Base-by-base conservation (phyloP, 805 yeast genomes). In the Hanseniaspora lachancei region DNA sequence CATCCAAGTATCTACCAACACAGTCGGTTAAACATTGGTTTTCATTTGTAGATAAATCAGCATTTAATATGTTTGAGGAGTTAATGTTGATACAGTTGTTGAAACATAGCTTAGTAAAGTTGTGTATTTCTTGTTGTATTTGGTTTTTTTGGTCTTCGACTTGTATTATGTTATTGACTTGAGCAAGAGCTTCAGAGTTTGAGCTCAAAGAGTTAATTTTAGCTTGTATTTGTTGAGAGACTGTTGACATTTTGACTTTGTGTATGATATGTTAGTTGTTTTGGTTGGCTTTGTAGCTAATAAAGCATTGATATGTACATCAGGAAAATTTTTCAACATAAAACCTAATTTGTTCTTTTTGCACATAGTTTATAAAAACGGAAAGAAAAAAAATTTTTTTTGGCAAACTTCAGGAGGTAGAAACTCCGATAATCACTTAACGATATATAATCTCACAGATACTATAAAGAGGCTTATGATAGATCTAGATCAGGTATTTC, bases 61-160 rank as follows among this genome's bases (percentile, higher is more conserved):
- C 77, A 57, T 72, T 69, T 49, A 73, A 70, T 51, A 78, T 67
- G 47, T 62, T 63, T 5, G 70, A 58, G 23, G 49, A 43, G 55
- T 52, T 52, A 15, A 52, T 52, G 21, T 69, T 72, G 53, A 88
- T 77, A 69, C 97, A 89, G 70, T 86, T 85, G 67, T 84, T 86
- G 76, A 88, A 89, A 68, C 97, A 89, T 74, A 83, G 75, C 66
- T 88, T 89, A 29, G 96, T 89, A 77, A 87, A 88, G 64, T 77
- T 79, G 68, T 89, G 96, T 58, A 89, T 85, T 36, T 95, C 80
- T 72, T 78, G 77, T 68, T 88, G 96, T 34, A 89, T 86, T 71
- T 88, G 87, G 56, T 91, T 82, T 72, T 86, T 87, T 60, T 93
- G 78, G 66, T 84, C 83, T 70, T 89, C 96, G 15, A 83, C 72